Percentiles rank a stretch among this genome's conserved stretches.
Conservation (phyloP, 139 green algal species). For the Yamagishiella unicocca region DNA sequence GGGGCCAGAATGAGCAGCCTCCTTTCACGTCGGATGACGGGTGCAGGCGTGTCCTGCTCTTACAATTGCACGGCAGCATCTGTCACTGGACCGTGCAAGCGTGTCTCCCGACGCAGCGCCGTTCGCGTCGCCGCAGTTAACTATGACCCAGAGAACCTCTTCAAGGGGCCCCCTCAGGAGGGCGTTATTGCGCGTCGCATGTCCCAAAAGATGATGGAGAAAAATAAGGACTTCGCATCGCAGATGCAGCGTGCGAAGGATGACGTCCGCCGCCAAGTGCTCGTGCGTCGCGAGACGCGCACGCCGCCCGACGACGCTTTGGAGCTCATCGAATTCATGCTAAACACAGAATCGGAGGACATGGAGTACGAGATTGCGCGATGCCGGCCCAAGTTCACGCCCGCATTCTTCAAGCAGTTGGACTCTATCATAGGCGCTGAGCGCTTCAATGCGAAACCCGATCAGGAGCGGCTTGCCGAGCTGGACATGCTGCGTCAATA, state of each 20-base stretch:
- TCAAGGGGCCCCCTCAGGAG: conserved; percentile 5
- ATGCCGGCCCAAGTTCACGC: conserved; percentile 73
- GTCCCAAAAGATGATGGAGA: conserved; percentile 66
- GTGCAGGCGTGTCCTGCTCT: not conserved
- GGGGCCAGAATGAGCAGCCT: conserved; percentile 4
- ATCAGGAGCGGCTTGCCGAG: conserved; percentile 82
- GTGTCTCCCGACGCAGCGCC: not conserved
- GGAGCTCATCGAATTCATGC: conserved; percentile 87
- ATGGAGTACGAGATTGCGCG: conserved; percentile 92
- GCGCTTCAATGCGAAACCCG: conserved; percentile 57
- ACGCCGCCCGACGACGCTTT: conserved; percentile 42
- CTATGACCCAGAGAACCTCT: conserved; percentile 50
- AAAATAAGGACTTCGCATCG: conserved; percentile 70
- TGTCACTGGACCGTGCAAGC: not conserved
- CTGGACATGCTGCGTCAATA: conserved; percentile 88
- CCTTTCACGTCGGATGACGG: not conserved
- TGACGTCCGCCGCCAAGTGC: conserved; percentile 63
- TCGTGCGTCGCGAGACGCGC: conserved; percentile 52
- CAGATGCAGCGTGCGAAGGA: conserved; percentile 63
- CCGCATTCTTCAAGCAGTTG: conserved; percentile 78
- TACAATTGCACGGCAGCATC: not conserved
- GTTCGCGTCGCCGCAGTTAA: conserved; percentile 2
- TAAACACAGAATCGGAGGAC: conserved; percentile 85
- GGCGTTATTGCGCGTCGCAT: conserved; percentile 77
- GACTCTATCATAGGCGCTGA: conserved; percentile 60